phyloP scores from a whole-genome alignment of 805 yeast species.

The Metschnikowia chrysomelidarum region DNA sequence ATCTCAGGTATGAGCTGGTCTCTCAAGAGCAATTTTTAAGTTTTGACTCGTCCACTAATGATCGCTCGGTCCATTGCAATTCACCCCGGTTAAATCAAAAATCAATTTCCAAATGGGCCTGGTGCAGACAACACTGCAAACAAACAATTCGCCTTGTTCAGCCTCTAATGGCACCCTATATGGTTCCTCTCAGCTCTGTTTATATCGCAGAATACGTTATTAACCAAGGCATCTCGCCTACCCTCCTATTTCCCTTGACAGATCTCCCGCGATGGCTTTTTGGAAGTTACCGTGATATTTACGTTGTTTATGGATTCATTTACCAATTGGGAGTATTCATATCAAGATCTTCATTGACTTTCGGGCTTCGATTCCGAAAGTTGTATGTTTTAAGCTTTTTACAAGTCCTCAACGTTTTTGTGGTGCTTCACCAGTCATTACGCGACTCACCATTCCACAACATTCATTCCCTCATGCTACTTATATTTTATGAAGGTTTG shows the following conservation, averaged over 20 bases:
- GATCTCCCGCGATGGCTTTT: conserved; percentile 61
- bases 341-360: conserved; percentile 78
- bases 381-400: conserved; percentile 63
- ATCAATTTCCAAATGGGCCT: not conserved
- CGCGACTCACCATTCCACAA: conserved; percentile 52
- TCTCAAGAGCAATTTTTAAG: not conserved
- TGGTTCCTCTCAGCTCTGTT: conserved; percentile 82
- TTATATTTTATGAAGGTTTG: conserved; percentile 84
- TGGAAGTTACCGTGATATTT: conserved; percentile 71
- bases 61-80: not conserved
- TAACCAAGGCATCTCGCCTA: conserved; percentile 91
- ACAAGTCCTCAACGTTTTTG: conserved; percentile 60
- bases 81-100: not conserved
- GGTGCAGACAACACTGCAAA: conserved; percentile 5
- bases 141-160: conserved; percentile 25
- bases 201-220: conserved; percentile 85
- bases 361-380: conserved; percentile 53
- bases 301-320: conserved; percentile 85
- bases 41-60: not conserved
- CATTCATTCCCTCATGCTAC: conserved; percentile 58
- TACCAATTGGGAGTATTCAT: conserved; percentile 93
- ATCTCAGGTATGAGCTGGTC: conserved; percentile 3
- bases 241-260: conserved; percentile 72
- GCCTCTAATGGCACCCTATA: conserved; percentile 59
- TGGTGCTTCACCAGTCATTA: conserved; percentile 65